A percentile compares a stretch with the other conserved stretches of the same genome.
Evolutionary conservation across 2,329 filamentous ascomycete species (phyloP).

Genomic region (Neonectria sp.): DNA sequence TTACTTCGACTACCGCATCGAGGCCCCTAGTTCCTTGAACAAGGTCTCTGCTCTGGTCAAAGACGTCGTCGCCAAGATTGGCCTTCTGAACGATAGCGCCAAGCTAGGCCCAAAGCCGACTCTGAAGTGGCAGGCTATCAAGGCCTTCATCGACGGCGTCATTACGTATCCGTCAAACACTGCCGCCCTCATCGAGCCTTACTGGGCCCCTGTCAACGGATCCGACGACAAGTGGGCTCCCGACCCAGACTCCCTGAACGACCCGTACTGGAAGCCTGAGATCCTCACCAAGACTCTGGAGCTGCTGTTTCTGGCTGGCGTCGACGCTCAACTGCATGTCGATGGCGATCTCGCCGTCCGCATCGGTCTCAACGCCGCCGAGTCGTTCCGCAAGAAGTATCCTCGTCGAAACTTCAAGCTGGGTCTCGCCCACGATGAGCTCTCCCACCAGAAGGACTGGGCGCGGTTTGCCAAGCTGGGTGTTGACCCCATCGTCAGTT

Average conservation of each 20-base stretch:
- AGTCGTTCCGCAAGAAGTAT: slow-evolving; percentile 40
- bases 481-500: slow-evolving; percentile 45
- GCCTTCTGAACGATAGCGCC: slow-evolving; percentile 30
- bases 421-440: slow-evolving; percentile 46
- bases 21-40: slow-evolving; percentile 37
- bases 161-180: slow-evolving; percentile 49
- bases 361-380: slow-evolving; percentile 42
- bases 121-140: slow-evolving; percentile 49
- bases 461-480: slow-evolving; percentile 43
- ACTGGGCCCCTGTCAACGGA: slow-evolving; percentile 39
- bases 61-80: slow-evolving; percentile 30
- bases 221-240: slow-evolving; percentile 41
- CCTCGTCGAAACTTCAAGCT: slow-evolving; percentile 39
- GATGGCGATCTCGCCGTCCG: slow-evolving; percentile 47
- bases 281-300: slow-evolving; percentile 44
- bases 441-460: slow-evolving; percentile 44
- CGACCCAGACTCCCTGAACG: slow-evolving; percentile 42
- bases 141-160: slow-evolving; percentile 48
- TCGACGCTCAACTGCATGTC: slow-evolving; percentile 45
- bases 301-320: slow-evolving; percentile 36
- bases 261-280: slow-evolving; percentile 45
- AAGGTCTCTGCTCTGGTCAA: slow-evolving; percentile 33
- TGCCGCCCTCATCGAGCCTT: slow-evolving; percentile 47
- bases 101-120: slow-evolving; percentile 37
- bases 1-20: slow-evolving; percentile 47